Evolutionary conservation across 257 asterid genomes (phyloP).

Genomic region (Capsicum baccatum): DNA sequence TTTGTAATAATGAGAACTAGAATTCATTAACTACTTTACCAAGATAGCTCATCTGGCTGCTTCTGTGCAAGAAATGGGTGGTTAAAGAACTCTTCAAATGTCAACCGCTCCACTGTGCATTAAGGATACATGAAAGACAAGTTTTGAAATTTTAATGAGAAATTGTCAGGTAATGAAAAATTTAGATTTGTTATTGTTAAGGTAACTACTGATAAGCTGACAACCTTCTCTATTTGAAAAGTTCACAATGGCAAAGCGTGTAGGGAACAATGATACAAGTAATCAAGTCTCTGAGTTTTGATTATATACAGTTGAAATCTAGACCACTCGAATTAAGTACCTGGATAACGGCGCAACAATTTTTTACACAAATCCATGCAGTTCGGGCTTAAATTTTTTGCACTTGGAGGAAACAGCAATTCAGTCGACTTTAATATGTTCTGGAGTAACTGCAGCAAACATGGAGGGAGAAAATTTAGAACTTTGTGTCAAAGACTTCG

Average conservation of each 20-base stretch:
- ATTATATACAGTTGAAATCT: constrained; percentile 5
- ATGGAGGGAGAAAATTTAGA: constrained; percentile 35
- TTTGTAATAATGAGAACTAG: constrained; percentile 33
- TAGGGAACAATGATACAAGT: neutral
- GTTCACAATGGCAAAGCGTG: constrained; percentile 18
- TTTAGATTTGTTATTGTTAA: neutral
- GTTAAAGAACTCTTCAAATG: constrained; percentile 90
- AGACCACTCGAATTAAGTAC: constrained; percentile 42
- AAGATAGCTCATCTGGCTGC: constrained; percentile 53
- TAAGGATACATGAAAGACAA: neutral
- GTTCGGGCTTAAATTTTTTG: constrained; percentile 59
- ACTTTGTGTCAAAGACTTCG: constrained; percentile 13
- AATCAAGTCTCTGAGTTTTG: neutral
- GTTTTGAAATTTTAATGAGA: neutral
- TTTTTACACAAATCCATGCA: constrained; percentile 80
- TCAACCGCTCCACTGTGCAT: constrained; percentile 77
- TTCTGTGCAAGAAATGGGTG: constrained; percentile 77
- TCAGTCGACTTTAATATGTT: constrained; percentile 78
- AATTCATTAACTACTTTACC: constrained; percentile 51
- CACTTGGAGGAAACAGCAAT: constrained; percentile 77
- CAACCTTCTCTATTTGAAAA: constrained; percentile 10
- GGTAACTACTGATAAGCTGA: neutral
- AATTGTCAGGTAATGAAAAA: neutral
- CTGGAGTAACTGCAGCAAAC: constrained; percentile 71
- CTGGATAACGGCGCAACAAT: constrained; percentile 81